A percentile compares a stretch with the other conserved stretches of the same genome.
These are phyloP conservation scores for Fusarium brachygibbosum DNA, from an alignment of 2,329 filamentous ascomycete species.

Conservation along the genomic window DNA sequence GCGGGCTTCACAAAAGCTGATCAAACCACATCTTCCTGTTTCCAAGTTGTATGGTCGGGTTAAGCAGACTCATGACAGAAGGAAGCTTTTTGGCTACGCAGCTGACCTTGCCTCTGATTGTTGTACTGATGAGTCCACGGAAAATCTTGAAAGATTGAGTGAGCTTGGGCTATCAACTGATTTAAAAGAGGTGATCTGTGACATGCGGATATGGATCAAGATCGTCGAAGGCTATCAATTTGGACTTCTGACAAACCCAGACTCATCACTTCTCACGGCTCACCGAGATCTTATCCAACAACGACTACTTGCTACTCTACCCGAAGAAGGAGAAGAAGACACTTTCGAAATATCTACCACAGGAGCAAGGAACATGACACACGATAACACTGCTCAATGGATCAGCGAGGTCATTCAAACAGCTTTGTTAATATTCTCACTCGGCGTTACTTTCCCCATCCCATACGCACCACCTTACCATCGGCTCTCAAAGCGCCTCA, in stretches of 20 bases:
- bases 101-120: accelerated
- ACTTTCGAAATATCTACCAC: too few relatives aligned
- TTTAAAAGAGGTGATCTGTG: background rate
- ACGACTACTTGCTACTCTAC: background rate
- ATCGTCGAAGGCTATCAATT: background rate
- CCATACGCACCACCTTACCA: conserved; percentile 9
- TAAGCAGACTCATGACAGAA: background rate
- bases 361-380: too few relatives aligned
- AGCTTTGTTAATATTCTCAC: conserved; percentile 5
- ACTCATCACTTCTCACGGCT: conserved; percentile 7
- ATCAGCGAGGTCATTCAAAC: conserved; percentile 1
- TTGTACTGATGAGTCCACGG: accelerated
- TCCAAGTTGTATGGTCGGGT: background rate
- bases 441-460: background rate
- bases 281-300: conserved; percentile 22
- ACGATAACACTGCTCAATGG: background rate
- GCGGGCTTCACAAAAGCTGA: conserved; percentile 2
- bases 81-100: background rate
- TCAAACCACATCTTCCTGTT: background rate
- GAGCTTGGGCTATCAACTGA: background rate
- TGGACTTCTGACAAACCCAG: background rate
- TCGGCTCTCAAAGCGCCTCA: background rate
- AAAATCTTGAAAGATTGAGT: background rate
- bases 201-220: conserved; percentile 1
- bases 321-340: background rate